A percentile compares a stretch with the other conserved stretches of the same genome.
Evolutionary conservation across 1,284 basidiomycete genomes (phyloP).

Genomic region (Ganoderma sp.): DNA sequence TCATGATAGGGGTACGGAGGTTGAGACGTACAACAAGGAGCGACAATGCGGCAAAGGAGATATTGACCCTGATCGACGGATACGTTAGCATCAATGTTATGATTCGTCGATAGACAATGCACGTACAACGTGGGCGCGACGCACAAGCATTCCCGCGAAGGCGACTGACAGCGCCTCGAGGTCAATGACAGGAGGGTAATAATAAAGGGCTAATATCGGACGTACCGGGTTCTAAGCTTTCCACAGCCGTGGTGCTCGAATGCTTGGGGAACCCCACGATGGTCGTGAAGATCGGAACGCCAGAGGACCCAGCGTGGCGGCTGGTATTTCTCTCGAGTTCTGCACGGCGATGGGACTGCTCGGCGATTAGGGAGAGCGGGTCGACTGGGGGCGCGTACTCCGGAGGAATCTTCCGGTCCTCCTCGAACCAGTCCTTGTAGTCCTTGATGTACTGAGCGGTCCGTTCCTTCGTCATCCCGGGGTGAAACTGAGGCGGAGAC

Average conservation of each 20-base stretch:
- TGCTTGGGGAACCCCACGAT: slow-evolving; percentile 29
- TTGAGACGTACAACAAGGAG: slow-evolving; percentile 25
- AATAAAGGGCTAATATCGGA: not conserved
- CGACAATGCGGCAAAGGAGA: slow-evolving; percentile 31
- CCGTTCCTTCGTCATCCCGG: slow-evolving; percentile 16
- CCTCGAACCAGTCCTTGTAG: slow-evolving; percentile 27
- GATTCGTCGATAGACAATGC: not conserved
- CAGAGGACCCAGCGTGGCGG: not conserved
- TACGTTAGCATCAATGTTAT: not conserved
- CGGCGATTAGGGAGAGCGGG: slow-evolving; percentile 14
- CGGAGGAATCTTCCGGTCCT: slow-evolving; percentile 24
- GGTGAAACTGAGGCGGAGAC: slow-evolving; percentile 17
- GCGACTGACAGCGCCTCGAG: slow-evolving; percentile 10
- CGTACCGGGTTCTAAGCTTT: slow-evolving; percentile 21
- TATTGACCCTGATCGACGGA: slow-evolving; percentile 27
- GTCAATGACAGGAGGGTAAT: not conserved
- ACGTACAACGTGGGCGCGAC: slow-evolving; percentile 19
- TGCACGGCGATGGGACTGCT: slow-evolving; percentile 19
- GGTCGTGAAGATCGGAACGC: slow-evolving; percentile 22
- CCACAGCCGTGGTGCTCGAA: slow-evolving; percentile 21
- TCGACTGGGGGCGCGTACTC: slow-evolving; percentile 16
- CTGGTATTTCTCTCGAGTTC: slow-evolving; percentile 13
- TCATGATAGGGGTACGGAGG: too few relatives aligned
- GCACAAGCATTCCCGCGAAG: slow-evolving; percentile 25
- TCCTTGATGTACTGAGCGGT: slow-evolving; percentile 15